phyloP scores from a whole-genome alignment of 176 grass and related monocot genomes.

The Pharus latifolius region DNA sequence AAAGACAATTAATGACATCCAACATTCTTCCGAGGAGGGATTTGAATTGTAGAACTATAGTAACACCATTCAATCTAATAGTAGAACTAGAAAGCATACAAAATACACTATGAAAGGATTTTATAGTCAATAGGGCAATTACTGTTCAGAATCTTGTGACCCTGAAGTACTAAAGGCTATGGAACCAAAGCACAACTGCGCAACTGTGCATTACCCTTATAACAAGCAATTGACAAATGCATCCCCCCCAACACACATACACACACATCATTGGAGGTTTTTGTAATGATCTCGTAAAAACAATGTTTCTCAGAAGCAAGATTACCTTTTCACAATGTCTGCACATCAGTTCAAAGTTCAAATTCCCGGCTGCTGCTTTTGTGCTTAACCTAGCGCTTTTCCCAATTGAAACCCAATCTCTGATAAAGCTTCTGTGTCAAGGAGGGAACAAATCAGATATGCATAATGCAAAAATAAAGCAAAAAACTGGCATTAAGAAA shows the following conservation, averaged over 20 bases:
- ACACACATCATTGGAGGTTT: no score
- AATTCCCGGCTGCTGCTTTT: slow-evolving; percentile 81
- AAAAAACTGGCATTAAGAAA: background rate
- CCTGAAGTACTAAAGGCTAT: background rate
- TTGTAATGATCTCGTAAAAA: no score
- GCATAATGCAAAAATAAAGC: background rate
- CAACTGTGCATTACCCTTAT: background rate
- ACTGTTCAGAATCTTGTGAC: background rate
- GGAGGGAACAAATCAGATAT: slow-evolving; percentile 15
- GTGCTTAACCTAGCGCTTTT: slow-evolving; percentile 85
- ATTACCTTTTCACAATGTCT: slow-evolving; percentile 89
- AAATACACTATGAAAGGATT: slow-evolving; percentile 8
- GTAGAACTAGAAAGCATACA: background rate
- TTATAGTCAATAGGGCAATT: background rate
- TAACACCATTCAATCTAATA: background rate
- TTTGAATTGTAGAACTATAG: background rate
- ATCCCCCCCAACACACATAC: no score
- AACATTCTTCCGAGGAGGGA: background rate
- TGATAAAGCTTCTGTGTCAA: slow-evolving; percentile 58
- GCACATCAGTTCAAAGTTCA: slow-evolving; percentile 80
- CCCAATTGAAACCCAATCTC: slow-evolving; percentile 71
- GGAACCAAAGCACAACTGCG: background rate
- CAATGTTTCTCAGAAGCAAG: no score
- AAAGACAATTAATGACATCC: background rate
- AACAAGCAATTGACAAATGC: no score